Evolutionary conservation across 345 rosid genomes (phyloP), one percentile per base, ranked within the genome.

Genomic region (Arabidopsis suecica): DNA sequence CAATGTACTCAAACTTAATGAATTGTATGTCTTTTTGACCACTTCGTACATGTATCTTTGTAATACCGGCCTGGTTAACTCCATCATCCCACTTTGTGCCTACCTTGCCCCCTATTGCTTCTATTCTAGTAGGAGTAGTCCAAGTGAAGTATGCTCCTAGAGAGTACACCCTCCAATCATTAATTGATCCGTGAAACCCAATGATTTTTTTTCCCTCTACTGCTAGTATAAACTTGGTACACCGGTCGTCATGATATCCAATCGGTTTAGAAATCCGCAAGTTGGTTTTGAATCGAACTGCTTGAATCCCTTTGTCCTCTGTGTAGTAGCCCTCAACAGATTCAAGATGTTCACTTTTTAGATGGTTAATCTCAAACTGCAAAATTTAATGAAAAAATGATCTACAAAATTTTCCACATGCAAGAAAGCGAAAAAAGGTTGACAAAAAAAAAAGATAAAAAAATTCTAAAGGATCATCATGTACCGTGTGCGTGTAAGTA

Each of bases 51-150:
- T 2, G 34, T 0, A 67, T 38, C 5, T 40, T 40, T 41, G 62
- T 55, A 4, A 68, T 6, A 54, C 16, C 41, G 5, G 40, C 62
- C 30, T 68, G 22, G 6, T 38, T 41, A 1, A 3, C 38, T 22
- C 73, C 73, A 41, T 68, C 73, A 6, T 41, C n/a, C 73, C 63
- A 68, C n/a, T 8, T 41, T 4, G 23, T 54, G 8, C 73, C 63
- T 68, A 62, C 51, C 2, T 68, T 14, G 9, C 73, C 63, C 2
- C 73, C 41, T 54, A 28, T 54, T 1, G 54, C 73, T 40, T 7
- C 63, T 28, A 55, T 6, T 34, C 2, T 40, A 2, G 23, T 14
- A 3, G 61, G 33, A 47, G 57, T 0, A 18, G 6, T 9, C 9
- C 18, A 0, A 3, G 57, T 45, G 28, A 65, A 33, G 4, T 65